Percentiles rank a stretch among this genome's conserved stretches.
Evolutionary conservation across 257 asterid species (phyloP).

Genomic region (Nicotiana benthamiana): DNA sequence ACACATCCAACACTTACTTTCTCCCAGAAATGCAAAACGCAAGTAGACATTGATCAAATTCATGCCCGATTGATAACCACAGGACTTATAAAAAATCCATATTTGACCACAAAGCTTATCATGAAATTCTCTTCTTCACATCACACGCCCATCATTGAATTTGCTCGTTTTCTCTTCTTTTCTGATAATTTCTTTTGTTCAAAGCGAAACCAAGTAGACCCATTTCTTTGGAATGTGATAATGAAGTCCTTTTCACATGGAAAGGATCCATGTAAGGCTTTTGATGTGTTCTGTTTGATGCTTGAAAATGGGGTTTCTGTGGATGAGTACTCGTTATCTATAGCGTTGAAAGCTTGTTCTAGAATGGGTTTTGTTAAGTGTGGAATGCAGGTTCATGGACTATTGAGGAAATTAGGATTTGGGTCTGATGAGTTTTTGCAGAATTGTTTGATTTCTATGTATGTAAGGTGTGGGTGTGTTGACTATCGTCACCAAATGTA

Average conservation of each 20-base stretch:
- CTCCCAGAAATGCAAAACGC: slow-evolving; percentile 53
- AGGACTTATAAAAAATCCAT: slow-evolving; percentile 44
- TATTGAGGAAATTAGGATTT: slow-evolving; percentile 49
- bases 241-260: slow-evolving; percentile 57
- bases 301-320: slow-evolving; percentile 46
- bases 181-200: slow-evolving; percentile 2
- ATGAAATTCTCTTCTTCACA: slow-evolving; percentile 38
- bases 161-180: slow-evolving; percentile 50
- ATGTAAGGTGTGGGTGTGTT: slow-evolving; percentile 45
- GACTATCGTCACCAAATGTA: slow-evolving; percentile 39
- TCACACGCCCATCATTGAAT: slow-evolving; percentile 30
- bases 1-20: slow-evolving; percentile 24
- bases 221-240: slow-evolving; percentile 67
- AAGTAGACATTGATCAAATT: slow-evolving; percentile 45
- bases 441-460: slow-evolving; percentile 59
- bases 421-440: slow-evolving; percentile 50
- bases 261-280: slow-evolving; percentile 43
- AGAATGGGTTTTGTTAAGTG: slow-evolving; percentile 24
- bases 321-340: slow-evolving; percentile 63
- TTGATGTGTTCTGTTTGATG: slow-evolving; percentile 58
- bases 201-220: slow-evolving; percentile 26
- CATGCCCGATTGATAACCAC: slow-evolving; percentile 61
- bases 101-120: slow-evolving; percentile 44
- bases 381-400: slow-evolving; percentile 77
- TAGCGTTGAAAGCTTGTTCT: slow-evolving; percentile 65